Percentiles rank a stretch among this genome's conserved stretches.
These are phyloP conservation scores for Schizonepeta tenuifolia DNA, from an alignment of 257 asterid species.

Conservation along the genomic window DNA sequence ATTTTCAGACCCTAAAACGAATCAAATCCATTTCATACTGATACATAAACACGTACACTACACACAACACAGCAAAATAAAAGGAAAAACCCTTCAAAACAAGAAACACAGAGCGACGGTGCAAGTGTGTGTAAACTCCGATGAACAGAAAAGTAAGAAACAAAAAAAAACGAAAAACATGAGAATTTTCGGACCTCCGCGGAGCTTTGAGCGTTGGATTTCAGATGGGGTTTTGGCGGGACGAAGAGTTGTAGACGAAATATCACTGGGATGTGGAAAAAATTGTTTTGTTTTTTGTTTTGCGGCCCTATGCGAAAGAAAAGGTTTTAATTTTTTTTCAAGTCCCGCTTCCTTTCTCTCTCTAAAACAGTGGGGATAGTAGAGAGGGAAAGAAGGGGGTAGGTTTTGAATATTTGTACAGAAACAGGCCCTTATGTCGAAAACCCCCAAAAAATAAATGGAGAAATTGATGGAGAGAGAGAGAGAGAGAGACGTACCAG, in stretches of 20 bases:
- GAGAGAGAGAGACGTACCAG: slow-evolving; percentile 49
- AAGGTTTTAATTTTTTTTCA: slow-evolving; percentile 24
- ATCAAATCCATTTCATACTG: slow-evolving; percentile 27
- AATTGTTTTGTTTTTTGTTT: background rate
- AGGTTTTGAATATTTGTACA: slow-evolving; percentile 51
- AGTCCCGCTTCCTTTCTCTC: slow-evolving; percentile 57
- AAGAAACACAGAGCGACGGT: slow-evolving; percentile 26
- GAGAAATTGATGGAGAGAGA: slow-evolving; percentile 26
- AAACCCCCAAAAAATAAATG: slow-evolving; percentile 23
- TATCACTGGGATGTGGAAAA: background rate
- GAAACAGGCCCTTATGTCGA: slow-evolving; percentile 37
- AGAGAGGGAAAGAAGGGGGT: slow-evolving; percentile 8
- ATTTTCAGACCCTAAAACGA: slow-evolving; percentile 53
- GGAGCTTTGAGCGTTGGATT: slow-evolving; percentile 8
- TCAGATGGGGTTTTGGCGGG: slow-evolving; percentile 46
- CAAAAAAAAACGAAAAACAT: background rate
- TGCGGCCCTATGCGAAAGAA: slow-evolving; percentile 36
- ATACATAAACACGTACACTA: slow-evolving; percentile 13
- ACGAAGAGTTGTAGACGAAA: slow-evolving; percentile 26
- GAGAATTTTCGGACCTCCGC: slow-evolving; percentile 26
- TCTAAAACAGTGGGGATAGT: slow-evolving; percentile 29
- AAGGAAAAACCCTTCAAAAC: slow-evolving; percentile 13
- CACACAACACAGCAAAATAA: background rate
- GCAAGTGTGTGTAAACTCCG: slow-evolving; percentile 34
- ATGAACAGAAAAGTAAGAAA: background rate